Percentiles rank a stretch among this genome's conserved stretches.
These are phyloP conservation scores for Canavalia gladiata DNA, from an alignment of 306 rosid genomes.

Conservation along the genomic window DNA sequence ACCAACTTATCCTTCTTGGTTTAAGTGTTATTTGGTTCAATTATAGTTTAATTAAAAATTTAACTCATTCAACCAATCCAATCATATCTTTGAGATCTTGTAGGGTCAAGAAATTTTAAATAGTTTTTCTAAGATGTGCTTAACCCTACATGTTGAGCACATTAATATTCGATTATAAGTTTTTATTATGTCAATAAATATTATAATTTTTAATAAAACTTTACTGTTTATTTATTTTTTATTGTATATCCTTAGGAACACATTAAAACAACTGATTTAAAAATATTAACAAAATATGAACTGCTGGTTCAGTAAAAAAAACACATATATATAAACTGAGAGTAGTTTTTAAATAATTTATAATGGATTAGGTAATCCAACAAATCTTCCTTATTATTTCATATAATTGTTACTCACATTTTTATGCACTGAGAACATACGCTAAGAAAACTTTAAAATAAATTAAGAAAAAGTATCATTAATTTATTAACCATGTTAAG, in stretches of 20 bases:
- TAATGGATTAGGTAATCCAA: background rate
- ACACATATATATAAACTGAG: background rate
- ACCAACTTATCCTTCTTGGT: too few species aligned
- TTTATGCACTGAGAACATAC: background rate
- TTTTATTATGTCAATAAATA: too few species aligned
- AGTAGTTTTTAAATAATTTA: background rate
- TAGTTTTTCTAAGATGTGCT: too few species aligned
- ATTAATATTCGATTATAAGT: too few species aligned
- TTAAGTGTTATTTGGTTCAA: background rate
- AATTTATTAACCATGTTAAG: too few species aligned
- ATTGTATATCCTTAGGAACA: too few species aligned
- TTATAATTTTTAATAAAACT: too few species aligned
- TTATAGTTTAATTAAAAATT: background rate
- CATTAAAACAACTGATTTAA: background rate
- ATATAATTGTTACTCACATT: background rate
- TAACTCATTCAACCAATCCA: background rate
- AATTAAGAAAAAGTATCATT: too few species aligned
- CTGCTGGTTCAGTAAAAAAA: background rate
- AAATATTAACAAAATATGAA: background rate
- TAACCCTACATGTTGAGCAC: too few species aligned
- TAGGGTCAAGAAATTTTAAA: too few species aligned
- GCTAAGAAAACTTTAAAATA: too few species aligned
- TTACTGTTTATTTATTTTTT: too few species aligned
- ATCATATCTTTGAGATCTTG: background rate
- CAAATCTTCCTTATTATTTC: background rate